Base-by-base conservation (phyloP, 345 rosid genomes). In the Ceriops tagal region DNA sequence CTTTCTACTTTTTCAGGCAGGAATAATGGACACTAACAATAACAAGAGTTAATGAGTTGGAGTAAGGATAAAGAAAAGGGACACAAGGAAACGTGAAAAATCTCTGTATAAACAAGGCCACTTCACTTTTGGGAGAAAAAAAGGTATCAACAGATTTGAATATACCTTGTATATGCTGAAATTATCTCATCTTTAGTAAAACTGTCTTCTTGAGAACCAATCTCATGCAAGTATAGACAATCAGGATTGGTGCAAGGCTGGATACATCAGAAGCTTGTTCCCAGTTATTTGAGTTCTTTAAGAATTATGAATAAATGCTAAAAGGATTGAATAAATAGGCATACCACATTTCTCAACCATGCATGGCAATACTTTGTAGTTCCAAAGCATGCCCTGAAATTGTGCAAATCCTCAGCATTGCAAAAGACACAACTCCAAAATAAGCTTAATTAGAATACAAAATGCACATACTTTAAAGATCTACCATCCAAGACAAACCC, bases 301-400 rank as follows among this genome's bases (percentile, higher is more conserved):
- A 5, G 67, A 5, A 46, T 19, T 20, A 47, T 11, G 20, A 35
- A 26, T 22, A 31, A n/a, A n/a, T 55, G 28, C 58, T 55, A 31
- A 16, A 47, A 64, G 32, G 20, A 53, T 16, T 56, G 20, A 27
- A 32, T 37, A 37, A 37, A 16, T 35, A 53, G 2, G 16, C 82
- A 67, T 79, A 93, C 98, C 91, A 74, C 83, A 71, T 88, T 93
- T 81, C 96, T 86, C 66, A 93, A 76, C 98, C 98, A 93, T 68
- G 98, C 95, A 86, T 89, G 98, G 71, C 98, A 93, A 73, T 93
- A 93, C 67, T 93, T 89, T 22, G 92, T 93, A 63, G 96, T 91
- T 69, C 98, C 98, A 83, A 91, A 91, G 75, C 96, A 91, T 61
- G 96, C 98, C 87, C 97, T 93, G 83, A 21, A 69, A 72, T 51